Evolutionary conservation across 371 early-diverging fungal species (phyloP).

Genomic region (Syncephalastrum sp.): DNA sequence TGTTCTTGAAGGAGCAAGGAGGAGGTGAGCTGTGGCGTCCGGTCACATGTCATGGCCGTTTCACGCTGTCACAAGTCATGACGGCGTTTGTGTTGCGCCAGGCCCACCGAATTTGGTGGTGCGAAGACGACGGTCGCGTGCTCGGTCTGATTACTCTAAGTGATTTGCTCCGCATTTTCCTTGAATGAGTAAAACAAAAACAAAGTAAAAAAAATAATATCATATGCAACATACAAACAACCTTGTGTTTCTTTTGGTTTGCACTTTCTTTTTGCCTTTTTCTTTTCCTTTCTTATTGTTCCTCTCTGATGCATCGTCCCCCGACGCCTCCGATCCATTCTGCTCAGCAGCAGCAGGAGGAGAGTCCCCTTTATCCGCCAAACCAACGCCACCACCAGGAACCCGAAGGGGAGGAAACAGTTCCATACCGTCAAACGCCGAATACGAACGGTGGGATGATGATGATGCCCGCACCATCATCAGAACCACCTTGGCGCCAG

Average conservation of each 20-base stretch:
- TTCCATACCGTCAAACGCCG: too few relatives aligned
- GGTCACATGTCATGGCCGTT: conserved; percentile 53
- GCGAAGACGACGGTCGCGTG: conserved; percentile 48
- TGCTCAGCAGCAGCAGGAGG: too few relatives aligned
- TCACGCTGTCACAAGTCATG: conserved; percentile 60
- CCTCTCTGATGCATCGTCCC: neutral
- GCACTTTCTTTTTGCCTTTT: neutral
- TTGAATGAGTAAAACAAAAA: conserved; percentile 6
- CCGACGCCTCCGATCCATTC: conserved; percentile 3
- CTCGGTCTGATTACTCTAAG: conserved; percentile 51
- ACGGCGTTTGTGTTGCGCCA: conserved; percentile 52
- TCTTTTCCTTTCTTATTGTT: conserved; percentile 2
- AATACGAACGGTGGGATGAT: too few relatives aligned
- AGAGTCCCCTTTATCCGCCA: neutral
- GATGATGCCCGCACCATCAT: neutral
- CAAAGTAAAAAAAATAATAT: neutral
- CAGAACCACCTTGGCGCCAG: conserved; percentile 1
- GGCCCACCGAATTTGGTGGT: conserved; percentile 58
- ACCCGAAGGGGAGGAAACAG: too few relatives aligned
- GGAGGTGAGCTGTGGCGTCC: conserved; percentile 50
- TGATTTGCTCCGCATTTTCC: conserved; percentile 21
- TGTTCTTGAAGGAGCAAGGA: conserved; percentile 37
- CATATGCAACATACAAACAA: neutral
- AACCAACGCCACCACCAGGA: neutral
- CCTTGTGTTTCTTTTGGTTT: too few relatives aligned